Evolutionary conservation across 2,329 filamentous ascomycete genomes (phyloP), one percentile per base, ranked within the genome.

Genomic region (Seiridium cupressi): DNA sequence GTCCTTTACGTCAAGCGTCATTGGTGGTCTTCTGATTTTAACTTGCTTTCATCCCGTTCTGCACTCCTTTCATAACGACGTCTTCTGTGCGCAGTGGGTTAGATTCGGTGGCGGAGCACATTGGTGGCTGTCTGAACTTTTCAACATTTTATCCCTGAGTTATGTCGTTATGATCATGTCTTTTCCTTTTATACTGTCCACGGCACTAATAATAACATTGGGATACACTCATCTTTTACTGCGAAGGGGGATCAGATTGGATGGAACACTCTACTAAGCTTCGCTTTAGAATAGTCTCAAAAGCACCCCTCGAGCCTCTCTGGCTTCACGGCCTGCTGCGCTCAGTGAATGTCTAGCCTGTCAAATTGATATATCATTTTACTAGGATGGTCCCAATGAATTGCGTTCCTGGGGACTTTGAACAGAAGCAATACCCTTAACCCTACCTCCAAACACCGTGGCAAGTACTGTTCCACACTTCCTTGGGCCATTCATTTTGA

Each of bases 151-250:
- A 18, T 44, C 11, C 31, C 31, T n/a, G 44, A 34, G 26, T 57
- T 38, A 57, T 44, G 54, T 40, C 18, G 32, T 57, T 13, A 57
- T 34, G 54, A 57, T 47, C 54, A 57, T 57, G 44, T 38, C 40
- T 47, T 48, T 56, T 46, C 31, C 35, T 38, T 26, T 35, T 53
- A 8, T 35, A n/a, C 8, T 35, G 10, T 18, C 9, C 18, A 35
- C 13, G n/a, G 49, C 31, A 35, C 11, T 38, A 53, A 18, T 53
- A 11, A 53, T 35, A 53, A 40, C 13, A 53, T 53, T 53, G 49
- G 49, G 34, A 53, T 38, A 53, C 13, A 53, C 49, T 38, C 32
- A 18, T 49, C 47, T 49, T 49, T 49, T 49, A 11, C 26, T 49
- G 26, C 47, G 35, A 32, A 5, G 5, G 26, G 44, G 13, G 26